Percentiles rank a stretch among this genome's conserved stretches.
Evolutionary conservation across 805 yeast genomes (phyloP).

Genomic region (Saccharomycopsis sp.): DNA sequence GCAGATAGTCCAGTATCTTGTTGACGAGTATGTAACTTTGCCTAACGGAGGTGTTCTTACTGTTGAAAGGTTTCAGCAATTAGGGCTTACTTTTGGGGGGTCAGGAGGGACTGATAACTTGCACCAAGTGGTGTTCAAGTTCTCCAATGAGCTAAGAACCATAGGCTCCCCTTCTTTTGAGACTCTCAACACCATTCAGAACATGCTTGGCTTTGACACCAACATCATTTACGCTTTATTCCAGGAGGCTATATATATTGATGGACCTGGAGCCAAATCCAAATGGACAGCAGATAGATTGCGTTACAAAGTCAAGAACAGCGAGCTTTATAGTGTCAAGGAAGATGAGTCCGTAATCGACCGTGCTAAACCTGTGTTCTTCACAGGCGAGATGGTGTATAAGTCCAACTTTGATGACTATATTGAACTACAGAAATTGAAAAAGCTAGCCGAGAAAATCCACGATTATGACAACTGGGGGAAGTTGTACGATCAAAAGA

Average conservation of each 20-base stretch:
- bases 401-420: slow-evolving; percentile 46
- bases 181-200: slow-evolving; percentile 31
- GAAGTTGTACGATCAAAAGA: slow-evolving; percentile 24
- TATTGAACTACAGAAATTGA: slow-evolving; percentile 35
- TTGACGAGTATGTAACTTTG: slow-evolving; percentile 28
- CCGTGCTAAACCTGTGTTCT: slow-evolving; percentile 29
- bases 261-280: slow-evolving; percentile 32
- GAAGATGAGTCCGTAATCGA: slow-evolving; percentile 11
- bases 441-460: slow-evolving; percentile 33
- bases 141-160: slow-evolving; percentile 33
- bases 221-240: slow-evolving; percentile 48
- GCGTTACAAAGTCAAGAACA: slow-evolving; percentile 24
- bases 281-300: slow-evolving; percentile 46
- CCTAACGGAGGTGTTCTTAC: slow-evolving; percentile 48
- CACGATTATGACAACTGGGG: slow-evolving; percentile 30
- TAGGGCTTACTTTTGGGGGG: slow-evolving; percentile 47
- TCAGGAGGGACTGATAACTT: slow-evolving; percentile 43
- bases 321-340: slow-evolving; percentile 25
- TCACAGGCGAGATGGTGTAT: slow-evolving; percentile 53
- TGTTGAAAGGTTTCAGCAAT: slow-evolving; percentile 45
- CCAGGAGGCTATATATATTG: slow-evolving; percentile 54
- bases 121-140: slow-evolving; percentile 38
- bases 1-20: slow-evolving; percentile 32
- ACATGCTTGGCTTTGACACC: slow-evolving; percentile 40
- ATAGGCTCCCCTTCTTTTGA: slow-evolving; percentile 34